Conservation (phyloP, 495 filamentous ascomycete genomes). For the Podospora pseudocomata region DNA sequence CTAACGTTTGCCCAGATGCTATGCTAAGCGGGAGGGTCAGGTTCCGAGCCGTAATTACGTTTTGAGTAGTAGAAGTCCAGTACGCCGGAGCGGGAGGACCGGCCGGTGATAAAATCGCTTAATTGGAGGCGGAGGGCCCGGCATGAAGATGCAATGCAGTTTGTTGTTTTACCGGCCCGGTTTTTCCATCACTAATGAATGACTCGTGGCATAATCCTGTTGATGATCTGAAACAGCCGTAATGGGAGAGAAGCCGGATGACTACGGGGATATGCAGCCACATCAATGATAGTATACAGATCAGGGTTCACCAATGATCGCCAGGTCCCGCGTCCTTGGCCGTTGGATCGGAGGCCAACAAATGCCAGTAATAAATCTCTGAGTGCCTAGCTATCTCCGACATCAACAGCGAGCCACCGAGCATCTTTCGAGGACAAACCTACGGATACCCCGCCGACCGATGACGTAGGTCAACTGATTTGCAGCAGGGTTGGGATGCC, state of each 20-base stretch:
- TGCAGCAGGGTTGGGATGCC: background rate
- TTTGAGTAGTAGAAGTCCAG: background rate
- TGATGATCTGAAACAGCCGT: background rate
- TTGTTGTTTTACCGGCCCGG: background rate
- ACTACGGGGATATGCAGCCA: background rate
- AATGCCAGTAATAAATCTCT: too few species aligned
- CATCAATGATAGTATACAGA: background rate
- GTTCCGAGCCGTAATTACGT: constrained; percentile 15
- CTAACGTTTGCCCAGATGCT: background rate
- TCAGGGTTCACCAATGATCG: background rate
- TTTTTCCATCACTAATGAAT: background rate
- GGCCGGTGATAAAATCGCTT: background rate
- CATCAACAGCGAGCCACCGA: too few species aligned
- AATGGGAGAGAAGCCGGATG: background rate
- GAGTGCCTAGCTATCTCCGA: background rate
- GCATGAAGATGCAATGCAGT: background rate
- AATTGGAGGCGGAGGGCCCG: background rate
- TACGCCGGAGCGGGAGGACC: background rate
- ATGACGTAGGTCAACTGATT: background rate
- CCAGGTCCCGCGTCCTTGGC: background rate
- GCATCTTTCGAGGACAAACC: too few species aligned
- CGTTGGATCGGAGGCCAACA: background rate
- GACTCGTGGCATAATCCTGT: background rate
- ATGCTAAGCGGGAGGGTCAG: constrained; percentile 17
- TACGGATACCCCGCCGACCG: too few species aligned